A percentile compares a stretch with the other conserved stretches of the same genome.
phyloP scores from a whole-genome alignment of 2,329 filamentous ascomycete genomes.

The Aspergillus sp. region DNA sequence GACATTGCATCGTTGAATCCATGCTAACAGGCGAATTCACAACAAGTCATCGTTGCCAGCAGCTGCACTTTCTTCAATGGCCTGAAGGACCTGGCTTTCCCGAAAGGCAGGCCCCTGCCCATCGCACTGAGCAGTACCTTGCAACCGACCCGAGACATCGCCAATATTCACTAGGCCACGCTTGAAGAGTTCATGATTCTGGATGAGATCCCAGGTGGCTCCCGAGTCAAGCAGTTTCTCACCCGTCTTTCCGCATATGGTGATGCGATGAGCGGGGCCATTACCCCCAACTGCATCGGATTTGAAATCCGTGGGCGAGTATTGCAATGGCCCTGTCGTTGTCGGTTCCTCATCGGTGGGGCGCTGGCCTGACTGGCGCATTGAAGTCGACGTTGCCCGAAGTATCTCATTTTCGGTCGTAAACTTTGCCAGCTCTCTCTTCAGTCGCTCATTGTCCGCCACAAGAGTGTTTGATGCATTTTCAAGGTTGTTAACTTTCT shows the following conservation, averaged over 20 bases:
- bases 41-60: conserved; percentile 77
- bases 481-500: conserved; percentile 77
- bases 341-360: conserved; percentile 41
- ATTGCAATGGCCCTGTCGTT: conserved; percentile 68
- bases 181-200: conserved; percentile 74
- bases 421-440: conserved; percentile 77
- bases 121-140: conserved; percentile 75
- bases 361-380: conserved; percentile 40
- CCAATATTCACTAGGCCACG: conserved; percentile 78
- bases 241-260: conserved; percentile 63
- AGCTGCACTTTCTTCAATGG: conserved; percentile 76
- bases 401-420: conserved; percentile 92
- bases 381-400: conserved; percentile 67
- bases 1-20: not conserved
- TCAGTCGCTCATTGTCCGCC: conserved; percentile 83
- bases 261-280: conserved; percentile 66
- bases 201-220: conserved; percentile 88
- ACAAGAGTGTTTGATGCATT: conserved; percentile 70
- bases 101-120: conserved; percentile 87
- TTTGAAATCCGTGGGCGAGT: conserved; percentile 72
- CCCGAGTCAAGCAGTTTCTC: conserved; percentile 71
- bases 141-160: conserved; percentile 76
- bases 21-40: conserved; percentile 37
- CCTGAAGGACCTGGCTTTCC: conserved; percentile 69
- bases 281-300: conserved; percentile 57